Evolutionary conservation across 2,329 filamentous ascomycete species (phyloP), one percentile per base, ranked within the genome.

Genomic region (Fusarium fracticaudum): DNA sequence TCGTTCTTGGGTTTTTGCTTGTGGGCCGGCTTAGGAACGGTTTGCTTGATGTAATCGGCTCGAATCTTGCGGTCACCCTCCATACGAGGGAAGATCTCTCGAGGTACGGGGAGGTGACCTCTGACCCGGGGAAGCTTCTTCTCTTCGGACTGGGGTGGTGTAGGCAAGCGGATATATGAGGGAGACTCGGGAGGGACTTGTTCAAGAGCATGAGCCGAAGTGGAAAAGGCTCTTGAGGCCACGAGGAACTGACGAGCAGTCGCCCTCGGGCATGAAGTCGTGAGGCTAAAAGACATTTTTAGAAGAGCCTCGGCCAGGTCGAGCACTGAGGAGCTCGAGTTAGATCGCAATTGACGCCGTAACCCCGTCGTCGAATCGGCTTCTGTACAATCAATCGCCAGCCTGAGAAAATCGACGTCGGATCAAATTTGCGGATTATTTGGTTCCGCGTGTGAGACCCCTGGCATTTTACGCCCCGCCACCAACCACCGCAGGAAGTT

Each of bases 101-200:
- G 92, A 41, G 96, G 96, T 0, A 94, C 87, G 14, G 96, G 96
- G 1, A 99, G 88, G 65, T 92, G 90, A 76, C 96, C 96, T 81
- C 94, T 94, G 40, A 94, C 82, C 15, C 83, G 82, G 5, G 82
- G 79, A 5, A 79, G 83, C 69, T 82, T 84, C 20, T 80, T 80
- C 75, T 89, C 85, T 38, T 89, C 87, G 58, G 92, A 90, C 81
- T 98, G 94, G n/a, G 91, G 88, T 55, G 93, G 89, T 76, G 88
- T 87, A 54, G 95, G 96, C 63, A 98, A 87, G 75, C 94, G 91
- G 84, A 98, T 93, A 86, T 93, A 98, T 74, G 90, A 89, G 53
- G 96, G 96, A 41, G 95, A 97, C 81, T 98, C 94, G 55, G 96
- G 96, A 24, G 92, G 92, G 73, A 95, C 93, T 53, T 86, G 85